Base-by-base conservation (phyloP, 805 yeast genomes). In the Torulaspora microellipsoides region DNA sequence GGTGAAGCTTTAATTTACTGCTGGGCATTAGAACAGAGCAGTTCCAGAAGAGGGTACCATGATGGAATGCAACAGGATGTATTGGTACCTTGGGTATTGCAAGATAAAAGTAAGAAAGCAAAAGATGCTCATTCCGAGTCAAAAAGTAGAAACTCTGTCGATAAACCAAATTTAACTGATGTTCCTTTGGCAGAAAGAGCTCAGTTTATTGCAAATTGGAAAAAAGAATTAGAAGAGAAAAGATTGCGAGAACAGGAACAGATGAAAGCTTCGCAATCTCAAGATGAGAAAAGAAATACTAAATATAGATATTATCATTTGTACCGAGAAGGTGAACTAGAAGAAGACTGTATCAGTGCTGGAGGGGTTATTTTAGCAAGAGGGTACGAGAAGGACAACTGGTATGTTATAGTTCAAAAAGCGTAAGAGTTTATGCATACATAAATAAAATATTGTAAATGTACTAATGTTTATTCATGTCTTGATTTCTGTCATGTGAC, bases 1-100 rank as follows among this genome's bases (percentile, higher is more conserved):
- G 96, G 95, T 1, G 76, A 73, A 40, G 85, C 87, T 0, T 67
- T 93, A 55, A 76, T 93, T 7, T 93, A 91, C 62, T 95, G 95
- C 40, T 93, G 99, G 99, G 99, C 99, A 0, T 65, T 93, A 40
- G 99, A 93, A 52, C 99, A 93, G 63, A 85, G 82, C 45, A 75
- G 72, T 17, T 85, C 95, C 0, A 73, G 97, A 53, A 73, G 98
- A 55, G 98, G 98, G 0, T 93, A 88, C 67, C 81, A 84, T 51
- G 90, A 81, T 53, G 95, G 95, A 9, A 89, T 84, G 78, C 89
- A 85, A 42, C 98, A 87, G 61, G 99, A 93, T 60, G 85, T 91
- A 1, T 66, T 93, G 55, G 96, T 93, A 14, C 99, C 99, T 0
- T 93, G 99, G 99, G 96, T 90, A 1, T 67, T 82, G 27, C 80